Conservation (phyloP, 768 basidiomycete genomes). For the Chalciporus sphaerocephalus region DNA sequence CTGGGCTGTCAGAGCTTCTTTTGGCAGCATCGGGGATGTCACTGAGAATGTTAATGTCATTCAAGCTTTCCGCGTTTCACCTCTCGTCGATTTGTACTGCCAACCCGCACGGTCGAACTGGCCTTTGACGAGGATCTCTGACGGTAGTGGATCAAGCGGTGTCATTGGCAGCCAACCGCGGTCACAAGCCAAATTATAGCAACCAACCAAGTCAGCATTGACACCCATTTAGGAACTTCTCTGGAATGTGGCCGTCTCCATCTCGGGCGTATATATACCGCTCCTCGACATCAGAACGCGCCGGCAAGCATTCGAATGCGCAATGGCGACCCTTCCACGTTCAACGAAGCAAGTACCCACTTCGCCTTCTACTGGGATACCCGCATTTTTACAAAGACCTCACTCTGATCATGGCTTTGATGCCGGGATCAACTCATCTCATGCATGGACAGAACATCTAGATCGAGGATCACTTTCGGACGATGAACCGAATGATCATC, state of each 20-base stretch:
- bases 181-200: constrained; percentile 1
- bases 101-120: neutral
- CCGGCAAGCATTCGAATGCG: neutral
- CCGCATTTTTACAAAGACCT: constrained; percentile 26
- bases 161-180: neutral
- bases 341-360: constrained; percentile 25
- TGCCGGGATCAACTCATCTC: constrained; percentile 71
- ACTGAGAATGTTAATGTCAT: neutral
- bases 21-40: constrained; percentile 7
- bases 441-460: constrained; percentile 69
- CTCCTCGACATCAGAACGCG: neutral
- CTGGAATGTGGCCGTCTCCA: neutral
- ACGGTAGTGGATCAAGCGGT: neutral
- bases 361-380: constrained; percentile 5
- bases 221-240: neutral
- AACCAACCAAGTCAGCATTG: neutral
- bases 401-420: constrained; percentile 50
- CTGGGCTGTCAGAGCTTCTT: too few species aligned
- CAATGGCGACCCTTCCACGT: constrained; percentile 38
- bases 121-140: neutral
- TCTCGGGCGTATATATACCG: constrained; percentile 6
- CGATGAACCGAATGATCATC: constrained; percentile 40
- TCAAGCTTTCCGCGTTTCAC: neutral
- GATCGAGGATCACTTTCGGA: constrained; percentile 48
- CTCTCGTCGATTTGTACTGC: neutral